Base-by-base conservation (phyloP, 1,284 basidiomycete species). In the Tilletiaria anomala region DNA sequence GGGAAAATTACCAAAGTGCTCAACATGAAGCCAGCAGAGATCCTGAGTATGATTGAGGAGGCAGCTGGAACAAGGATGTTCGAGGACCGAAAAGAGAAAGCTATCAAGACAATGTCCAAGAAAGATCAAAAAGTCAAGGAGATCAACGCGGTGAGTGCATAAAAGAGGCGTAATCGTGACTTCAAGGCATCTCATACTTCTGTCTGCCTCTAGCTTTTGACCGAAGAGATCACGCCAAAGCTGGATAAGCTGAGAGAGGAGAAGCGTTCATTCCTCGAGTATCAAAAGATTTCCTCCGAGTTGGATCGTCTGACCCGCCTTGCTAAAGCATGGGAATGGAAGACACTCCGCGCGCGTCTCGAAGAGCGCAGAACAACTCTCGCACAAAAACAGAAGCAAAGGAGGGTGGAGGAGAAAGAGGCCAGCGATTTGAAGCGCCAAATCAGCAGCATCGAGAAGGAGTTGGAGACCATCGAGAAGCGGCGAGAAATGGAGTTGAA, bases 61-160 rank as follows among this genome's bases (percentile, higher is more conserved):
- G 93, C 93, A 0, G 86, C 91, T 0, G 93, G 93, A 2, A 99
- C 93, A 37, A 79, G 88, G 29, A 97, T 97, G 91, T 99, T 96
- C 60, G 93, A 99, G 68, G 91, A 97, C 49, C 78, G 85, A 24
- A 99, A 97, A 68, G 88, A 94, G 61, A 96, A 94, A 68, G 91
- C 93, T 6, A 78, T 82, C 65, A 89, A 86, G 70, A 94, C 87
- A 0, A 99, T 99, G 80, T 75, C 77, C 21, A 96, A 94, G 74
- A 97, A 97, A 72, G 87, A 97, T 56, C 94, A 89, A 69, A 83
- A 84, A 57, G 83, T 97, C 17, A 80, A 85, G 49, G 89, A 96
- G 68, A 82, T 96, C 35, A 38, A 53, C 20, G 47, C 57, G 14
- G 46, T 48, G 39, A 40, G 46, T 48, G 6, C n/a, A n/a, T n/a